Percentiles rank a stretch among this genome's conserved stretches.
Conservation (phyloP, 108 stramenopile genomes). For the Cyclotella atomus region DNA sequence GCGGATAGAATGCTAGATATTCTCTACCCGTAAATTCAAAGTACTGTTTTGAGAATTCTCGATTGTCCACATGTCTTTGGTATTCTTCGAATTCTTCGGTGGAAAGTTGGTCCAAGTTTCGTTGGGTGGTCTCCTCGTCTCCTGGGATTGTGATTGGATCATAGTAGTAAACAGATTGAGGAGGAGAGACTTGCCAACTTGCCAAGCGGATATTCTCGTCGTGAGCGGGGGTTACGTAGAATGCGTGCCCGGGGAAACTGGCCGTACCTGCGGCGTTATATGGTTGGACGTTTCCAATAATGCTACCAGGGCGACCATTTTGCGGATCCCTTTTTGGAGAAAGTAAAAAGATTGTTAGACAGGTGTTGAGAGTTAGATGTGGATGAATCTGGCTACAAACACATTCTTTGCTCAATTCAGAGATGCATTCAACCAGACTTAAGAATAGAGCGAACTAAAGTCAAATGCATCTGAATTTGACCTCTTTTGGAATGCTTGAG, state of each 20-base stretch:
- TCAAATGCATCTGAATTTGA: no score
- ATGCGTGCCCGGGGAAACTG: constrained; percentile 63
- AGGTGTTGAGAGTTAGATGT: no score
- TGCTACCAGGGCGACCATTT: constrained; percentile 35
- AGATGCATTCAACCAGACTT: no score
- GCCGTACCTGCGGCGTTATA: constrained; percentile 67
- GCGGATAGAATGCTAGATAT: constrained; percentile 46
- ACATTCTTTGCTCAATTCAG: no score
- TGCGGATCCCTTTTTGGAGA: constrained; percentile 66
- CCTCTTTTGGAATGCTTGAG: no score
- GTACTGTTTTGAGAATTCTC: constrained; percentile 66
- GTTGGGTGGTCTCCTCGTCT: constrained; percentile 62
- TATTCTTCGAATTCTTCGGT: constrained; percentile 54
- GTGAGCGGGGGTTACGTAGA: constrained; percentile 54
- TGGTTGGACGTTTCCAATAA: constrained; percentile 48
- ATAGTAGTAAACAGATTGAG: constrained; percentile 62
- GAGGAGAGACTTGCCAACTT: constrained; percentile 20
- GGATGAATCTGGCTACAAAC: no score
- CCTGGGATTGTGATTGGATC: constrained; percentile 66
- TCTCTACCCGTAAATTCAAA: constrained; percentile 58
- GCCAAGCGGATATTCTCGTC: constrained; percentile 39
- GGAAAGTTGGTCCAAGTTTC: constrained; percentile 52
- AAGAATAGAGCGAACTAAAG: no score
- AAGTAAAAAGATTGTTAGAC: no score
- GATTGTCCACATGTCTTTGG: constrained; percentile 47